These are phyloP conservation scores for Erigeron canadensis DNA, from an alignment of 129 eudicot genomes.

Conservation along the genomic window DNA sequence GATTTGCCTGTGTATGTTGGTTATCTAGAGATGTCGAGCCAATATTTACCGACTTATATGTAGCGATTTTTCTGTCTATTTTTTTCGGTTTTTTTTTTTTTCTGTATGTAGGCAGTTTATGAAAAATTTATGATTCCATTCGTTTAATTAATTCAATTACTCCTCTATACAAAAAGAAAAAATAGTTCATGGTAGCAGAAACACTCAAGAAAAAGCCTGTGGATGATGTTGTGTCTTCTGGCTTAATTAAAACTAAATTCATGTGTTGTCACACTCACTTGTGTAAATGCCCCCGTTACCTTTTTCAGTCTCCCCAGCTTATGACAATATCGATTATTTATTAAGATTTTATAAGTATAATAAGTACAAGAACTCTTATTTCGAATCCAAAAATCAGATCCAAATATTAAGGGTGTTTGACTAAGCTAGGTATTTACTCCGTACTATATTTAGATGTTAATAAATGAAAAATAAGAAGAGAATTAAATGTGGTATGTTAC, in stretches of 20 bases:
- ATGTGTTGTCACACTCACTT: slow-evolving; percentile 39
- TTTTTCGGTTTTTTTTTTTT: too few relatives aligned
- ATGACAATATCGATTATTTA: slow-evolving; percentile 9
- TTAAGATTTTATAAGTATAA: not conserved
- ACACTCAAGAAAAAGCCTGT: slow-evolving; percentile 32
- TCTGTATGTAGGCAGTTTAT: too few relatives aligned
- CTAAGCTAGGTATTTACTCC: not conserved
- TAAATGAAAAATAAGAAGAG: not conserved
- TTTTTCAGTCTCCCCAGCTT: slow-evolving; percentile 26
- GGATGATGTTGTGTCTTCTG: slow-evolving; percentile 26
- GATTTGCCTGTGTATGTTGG: too few relatives aligned
- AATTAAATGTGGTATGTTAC: not conserved
- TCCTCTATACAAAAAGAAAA: too few relatives aligned
- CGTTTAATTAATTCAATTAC: too few relatives aligned
- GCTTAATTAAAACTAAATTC: slow-evolving; percentile 11
- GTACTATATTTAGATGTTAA: not conserved
- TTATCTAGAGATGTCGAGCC: too few relatives aligned
- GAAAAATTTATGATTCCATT: too few relatives aligned
- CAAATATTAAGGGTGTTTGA: not conserved
- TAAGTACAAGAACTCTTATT: slow-evolving; percentile 12
- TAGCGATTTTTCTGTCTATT: too few relatives aligned
- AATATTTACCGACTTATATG: too few relatives aligned
- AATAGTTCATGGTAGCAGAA: not conserved
- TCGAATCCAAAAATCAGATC: not conserved
- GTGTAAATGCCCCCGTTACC: slow-evolving; percentile 27